phyloP scores from a whole-genome alignment of 495 filamentous ascomycete genomes.

The Haplographium delicatum region DNA sequence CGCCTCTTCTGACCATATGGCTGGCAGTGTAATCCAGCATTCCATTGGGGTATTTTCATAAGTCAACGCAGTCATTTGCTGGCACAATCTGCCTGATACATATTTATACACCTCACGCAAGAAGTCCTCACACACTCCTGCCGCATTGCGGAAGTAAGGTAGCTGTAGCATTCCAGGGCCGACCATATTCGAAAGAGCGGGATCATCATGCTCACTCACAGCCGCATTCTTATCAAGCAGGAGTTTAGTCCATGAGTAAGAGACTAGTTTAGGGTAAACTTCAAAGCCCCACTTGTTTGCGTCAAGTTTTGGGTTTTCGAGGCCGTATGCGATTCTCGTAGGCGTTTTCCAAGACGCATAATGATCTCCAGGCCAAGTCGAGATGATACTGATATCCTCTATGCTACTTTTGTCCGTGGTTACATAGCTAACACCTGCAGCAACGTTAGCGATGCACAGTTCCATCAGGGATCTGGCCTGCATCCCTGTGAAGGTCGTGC shows the following conservation, averaged over 20 bases:
- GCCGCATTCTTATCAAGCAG: constrained; percentile 17
- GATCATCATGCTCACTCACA: constrained; percentile 17
- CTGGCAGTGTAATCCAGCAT: constrained; percentile 32
- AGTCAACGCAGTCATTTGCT: constrained; percentile 3
- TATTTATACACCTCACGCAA: constrained; percentile 3
- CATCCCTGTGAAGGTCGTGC: constrained; percentile 19
- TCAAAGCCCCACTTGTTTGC: constrained; percentile 21
- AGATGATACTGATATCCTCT: constrained; percentile 18
- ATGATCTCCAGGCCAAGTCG: constrained; percentile 11
- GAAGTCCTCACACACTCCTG: constrained; percentile 17
- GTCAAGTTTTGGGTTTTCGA: constrained; percentile 5
- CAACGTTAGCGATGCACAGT: background rate
- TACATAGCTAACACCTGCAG: constrained; percentile 16
- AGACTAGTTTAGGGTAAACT: constrained; percentile 15
- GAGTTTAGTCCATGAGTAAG: constrained; percentile 23
- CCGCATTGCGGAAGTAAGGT: constrained; percentile 6
- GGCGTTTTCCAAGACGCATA: constrained; percentile 11
- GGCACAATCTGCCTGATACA: constrained; percentile 5
- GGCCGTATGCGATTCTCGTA: constrained; percentile 19
- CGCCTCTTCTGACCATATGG: constrained; percentile 32
- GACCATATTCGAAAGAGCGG: constrained; percentile 1
- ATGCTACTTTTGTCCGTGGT: constrained; percentile 14
- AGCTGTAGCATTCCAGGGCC: constrained; percentile 9
- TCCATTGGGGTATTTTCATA: constrained; percentile 26
- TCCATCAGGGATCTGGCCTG: background rate